Evolutionary conservation across 352 stramenopile species (phyloP), one percentile per base, ranked within the genome.

Genomic region (Saprolegnia parasitica): DNA sequence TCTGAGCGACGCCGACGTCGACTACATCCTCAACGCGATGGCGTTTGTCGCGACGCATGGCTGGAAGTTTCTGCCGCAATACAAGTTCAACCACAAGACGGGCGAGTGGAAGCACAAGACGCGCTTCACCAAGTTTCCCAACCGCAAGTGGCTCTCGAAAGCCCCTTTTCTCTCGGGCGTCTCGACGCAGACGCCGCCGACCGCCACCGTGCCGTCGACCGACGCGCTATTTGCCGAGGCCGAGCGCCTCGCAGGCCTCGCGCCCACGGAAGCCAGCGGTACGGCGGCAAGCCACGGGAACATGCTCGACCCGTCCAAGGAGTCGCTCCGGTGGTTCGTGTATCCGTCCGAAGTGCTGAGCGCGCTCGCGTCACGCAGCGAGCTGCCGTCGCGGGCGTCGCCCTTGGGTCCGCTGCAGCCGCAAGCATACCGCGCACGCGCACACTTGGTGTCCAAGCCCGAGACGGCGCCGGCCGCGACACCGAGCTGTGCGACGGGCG

Each of bases 41-140:
- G 77, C 90, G 45, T 98, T 97, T 74, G 91, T 99, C 13, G 88
- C 94, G 0, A 80, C 88, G 55, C 72, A 98, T 63, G 97, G 92
- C 52, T 97, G 85, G 82, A 90, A 90, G 29, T 91, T 99, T 32
- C 78, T 99, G 45, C 91, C 91, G 23, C 81, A 96, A 65, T 99
- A 99, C 76, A 65, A 75, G 37, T 98, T 97, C 74, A 96, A 98
- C 79, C 86, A 98, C 76, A 81, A 91, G 18, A 99, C 93, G 10
- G 96, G 95, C 15, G 94, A 98, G 60, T 98, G 90, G 90, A 90
- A 89, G 50, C 90, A 98, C 74, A 76, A 70, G 56, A 85, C 62
- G 29, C 67, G 67, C 16, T 73, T 73, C 45, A 71, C 67, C 13
- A 73, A 73, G 50, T 71, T 71, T 32, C 63, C 47, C 6, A 65